Evolutionary conservation across 768 basidiomycete genomes (phyloP), one percentile per base, ranked within the genome.

Genomic region (Gloeopeniophorella convolvens): DNA sequence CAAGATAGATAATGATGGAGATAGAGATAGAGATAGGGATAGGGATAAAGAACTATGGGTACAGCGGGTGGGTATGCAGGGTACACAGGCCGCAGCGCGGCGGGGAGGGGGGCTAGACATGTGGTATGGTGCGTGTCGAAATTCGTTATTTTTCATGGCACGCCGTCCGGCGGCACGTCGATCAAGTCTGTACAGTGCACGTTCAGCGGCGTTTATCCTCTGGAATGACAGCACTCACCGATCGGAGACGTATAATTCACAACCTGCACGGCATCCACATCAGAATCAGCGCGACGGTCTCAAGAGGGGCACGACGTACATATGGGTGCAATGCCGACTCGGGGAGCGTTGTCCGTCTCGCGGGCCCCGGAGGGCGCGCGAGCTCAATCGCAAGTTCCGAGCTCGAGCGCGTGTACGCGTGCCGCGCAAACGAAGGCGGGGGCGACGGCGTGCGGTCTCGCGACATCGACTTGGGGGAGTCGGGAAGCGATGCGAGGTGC

Each of bases 201-300:
- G 15, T 42, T 47, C 24, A 31, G 16, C 12, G 4, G 16, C 10
- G 18, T 15, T 12, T n/a, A 15, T 11, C 3, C 11, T 3, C 20
- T 10, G 10, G 8, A 12, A 41, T 10, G 8, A 36, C 32, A n/a
- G 12, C 7, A 51, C 66, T 42, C 35, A 68, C 66, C 67, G 40
- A 71, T 71, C 9, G 70, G 70, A 11, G 68, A 70, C 34, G 68
- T 70, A 50, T 68, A 71, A 35, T 60, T 67, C 50, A 61, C 65
- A n/a, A 66, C 64, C 66, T 69, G 49, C 23, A 43, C 9, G 31
- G 20, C 15, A 41, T 6, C 32, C 39, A 26, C 27, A 28, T 36
- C 42, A 51, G 15, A 11, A 5, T 2, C 2, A 2, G 34, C 20
- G 13, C 1, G 26, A 28, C 9, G 18, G 24, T 3, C 23, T 24